Percentiles rank a stretch among this genome's conserved stretches.
phyloP scores from a whole-genome alignment of 2,329 filamentous ascomycete species.

The Oidium heveae region DNA sequence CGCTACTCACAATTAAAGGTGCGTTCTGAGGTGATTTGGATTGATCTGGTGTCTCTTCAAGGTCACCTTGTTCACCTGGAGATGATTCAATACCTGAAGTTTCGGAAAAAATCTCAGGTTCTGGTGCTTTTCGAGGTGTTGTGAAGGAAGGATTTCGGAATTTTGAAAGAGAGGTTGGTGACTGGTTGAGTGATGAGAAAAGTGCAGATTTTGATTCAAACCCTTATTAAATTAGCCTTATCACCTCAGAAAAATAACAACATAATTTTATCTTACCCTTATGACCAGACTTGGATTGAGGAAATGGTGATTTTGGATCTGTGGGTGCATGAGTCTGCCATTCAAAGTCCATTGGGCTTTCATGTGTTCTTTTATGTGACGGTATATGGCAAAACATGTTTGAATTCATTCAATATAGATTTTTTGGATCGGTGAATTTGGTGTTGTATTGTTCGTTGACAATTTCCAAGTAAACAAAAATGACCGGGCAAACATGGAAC shows the following conservation, averaged over 20 bases:
- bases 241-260: background rate
- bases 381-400: slow-evolving; percentile 14
- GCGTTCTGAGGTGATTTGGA: slow-evolving; percentile 26
- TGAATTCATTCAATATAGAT: too few species aligned
- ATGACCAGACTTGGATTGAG: slow-evolving; percentile 16
- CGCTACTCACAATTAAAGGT: slow-evolving; percentile 23
- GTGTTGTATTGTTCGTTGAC: too few species aligned
- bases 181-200: slow-evolving; percentile 20
- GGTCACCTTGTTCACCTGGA: slow-evolving; percentile 28
- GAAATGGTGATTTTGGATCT: slow-evolving; percentile 36
- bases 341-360: slow-evolving; percentile 42
- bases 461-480: too few species aligned
- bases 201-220: background rate
- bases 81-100: slow-evolving; percentile 33
- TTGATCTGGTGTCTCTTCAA: slow-evolving; percentile 22
- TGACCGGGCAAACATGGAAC: too few species aligned
- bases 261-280: slow-evolving; percentile 5
- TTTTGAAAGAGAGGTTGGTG: slow-evolving; percentile 18
- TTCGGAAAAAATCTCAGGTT: slow-evolving; percentile 27
- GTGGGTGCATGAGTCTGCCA: slow-evolving; percentile 31
- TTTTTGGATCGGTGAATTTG: too few species aligned
- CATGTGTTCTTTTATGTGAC: slow-evolving; percentile 28
- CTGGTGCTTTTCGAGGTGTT: slow-evolving; percentile 32
- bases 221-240: background rate
- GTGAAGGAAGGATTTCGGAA: slow-evolving; percentile 41